Conservation (phyloP, 73 alveolate genomes). For the Paramecium sonneborni region DNA sequence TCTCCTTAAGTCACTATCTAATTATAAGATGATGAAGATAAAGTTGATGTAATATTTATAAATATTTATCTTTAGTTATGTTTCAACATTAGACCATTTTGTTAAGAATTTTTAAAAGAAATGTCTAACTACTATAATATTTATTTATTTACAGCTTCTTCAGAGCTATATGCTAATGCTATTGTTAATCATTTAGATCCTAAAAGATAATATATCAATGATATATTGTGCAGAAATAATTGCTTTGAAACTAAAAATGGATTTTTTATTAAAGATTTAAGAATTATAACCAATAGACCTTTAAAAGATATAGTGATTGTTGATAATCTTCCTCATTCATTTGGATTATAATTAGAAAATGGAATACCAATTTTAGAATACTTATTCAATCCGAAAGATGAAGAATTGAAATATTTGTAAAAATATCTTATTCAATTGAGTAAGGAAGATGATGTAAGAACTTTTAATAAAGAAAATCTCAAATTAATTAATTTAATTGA, state of each 20-base stretch:
- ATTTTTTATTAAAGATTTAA: constrained; percentile 92
- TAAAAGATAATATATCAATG: constrained; percentile 79
- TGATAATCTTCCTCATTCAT: constrained; percentile 92
- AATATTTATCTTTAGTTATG: constrained; percentile 69
- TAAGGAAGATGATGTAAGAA: constrained; percentile 64
- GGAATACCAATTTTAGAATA: constrained; percentile 87
- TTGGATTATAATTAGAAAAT: constrained; percentile 86
- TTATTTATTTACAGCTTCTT: constrained; percentile 91
- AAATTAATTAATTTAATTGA: constrained; percentile 36
- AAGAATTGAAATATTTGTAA: constrained; percentile 78
- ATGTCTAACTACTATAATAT: constrained; percentile 79
- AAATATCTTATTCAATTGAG: constrained; percentile 67
- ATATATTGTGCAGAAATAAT: constrained; percentile 86
- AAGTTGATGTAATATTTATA: not conserved
- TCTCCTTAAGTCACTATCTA: constrained; percentile 18
- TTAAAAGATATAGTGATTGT: constrained; percentile 65
- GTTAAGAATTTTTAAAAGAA: constrained; percentile 83
- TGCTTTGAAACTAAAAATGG: constrained; percentile 92
- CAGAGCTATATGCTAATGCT: constrained; percentile 94
- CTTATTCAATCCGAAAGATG: constrained; percentile 73
- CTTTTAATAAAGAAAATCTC: constrained; percentile 7
- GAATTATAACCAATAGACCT: constrained; percentile 68
- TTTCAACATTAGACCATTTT: constrained; percentile 87
- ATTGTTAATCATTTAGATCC: constrained; percentile 94
- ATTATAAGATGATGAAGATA: not conserved